Base-by-base conservation (phyloP, 352 stramenopile genomes). In the Phytopythium helicoides region DNA sequence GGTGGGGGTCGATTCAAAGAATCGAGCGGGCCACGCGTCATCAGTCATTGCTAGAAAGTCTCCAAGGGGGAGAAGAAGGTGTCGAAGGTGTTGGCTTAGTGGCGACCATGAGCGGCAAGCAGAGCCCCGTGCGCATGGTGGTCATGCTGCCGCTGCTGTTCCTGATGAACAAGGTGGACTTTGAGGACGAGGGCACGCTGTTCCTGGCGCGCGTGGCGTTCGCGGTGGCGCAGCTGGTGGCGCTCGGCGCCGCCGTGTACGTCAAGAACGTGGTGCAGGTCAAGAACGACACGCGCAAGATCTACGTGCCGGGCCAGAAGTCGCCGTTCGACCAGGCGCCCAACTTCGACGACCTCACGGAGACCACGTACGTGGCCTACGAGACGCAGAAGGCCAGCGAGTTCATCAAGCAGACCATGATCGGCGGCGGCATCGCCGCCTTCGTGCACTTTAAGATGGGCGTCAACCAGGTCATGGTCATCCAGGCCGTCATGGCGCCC, bases 381-480 rank as follows among this genome's bases (percentile, higher is more conserved):
- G 82, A 93, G 55, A 54, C 87, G 39, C 54, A 54, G 45, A 90
- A 93, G 55, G 74, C 68, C 25, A 80, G 87, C 48, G 82, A 91
- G 54, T 86, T 89, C 60, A 70, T 93, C 62, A 89, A 91, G 58
- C 82, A 93, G 72, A 93, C 81, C 55, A 64, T 81, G 31, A 93
- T 93, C 44, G 81, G 81, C 56, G 80, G 80, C 19, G 72, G 42
- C 46, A 93, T 93, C 62, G 87, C 82, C 45, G 74, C 65, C 37
- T 71, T 93, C 42, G 87, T 93, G 57, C 82, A 93, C 67, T 75
- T 93, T 52, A 87, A 89, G 53, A 87, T 93, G 74, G 80, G 82
- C 44, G 80, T 93, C 26, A 93, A 93, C 69, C 82, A 93, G 54
- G 82, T 93, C n/a, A 77, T 93, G 45, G 62, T 93, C 56, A 93